Evolutionary conservation across 257 asterid genomes (phyloP).

Genomic region (Nicotiana noctiflora): DNA sequence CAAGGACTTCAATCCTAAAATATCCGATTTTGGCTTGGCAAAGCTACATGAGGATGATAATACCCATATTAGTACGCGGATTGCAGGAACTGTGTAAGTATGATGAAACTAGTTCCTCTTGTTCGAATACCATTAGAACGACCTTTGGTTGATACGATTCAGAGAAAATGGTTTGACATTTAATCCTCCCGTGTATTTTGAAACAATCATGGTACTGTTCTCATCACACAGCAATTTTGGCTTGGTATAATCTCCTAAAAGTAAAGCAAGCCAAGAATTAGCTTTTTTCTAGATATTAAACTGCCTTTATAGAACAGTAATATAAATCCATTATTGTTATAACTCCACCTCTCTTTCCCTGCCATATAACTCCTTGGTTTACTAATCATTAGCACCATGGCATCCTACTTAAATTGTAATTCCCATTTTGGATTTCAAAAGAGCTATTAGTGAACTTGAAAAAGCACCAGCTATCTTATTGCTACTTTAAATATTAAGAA

Average conservation of each 20-base stretch:
- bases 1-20: constrained; percentile 68
- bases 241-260: not conserved
- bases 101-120: not conserved
- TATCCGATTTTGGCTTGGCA: constrained; percentile 90
- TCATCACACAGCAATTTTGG: not conserved
- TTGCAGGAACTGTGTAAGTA: constrained; percentile 94
- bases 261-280: not conserved
- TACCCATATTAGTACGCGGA: constrained; percentile 78
- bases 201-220: not conserved
- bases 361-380: not conserved
- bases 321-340: not conserved
- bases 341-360: not conserved
- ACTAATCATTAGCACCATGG: not conserved
- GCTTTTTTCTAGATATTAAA: not conserved
- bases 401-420: not conserved
- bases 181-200: not conserved
- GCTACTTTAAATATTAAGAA: not conserved
- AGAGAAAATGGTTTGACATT: not conserved
- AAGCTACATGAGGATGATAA: constrained; percentile 70
- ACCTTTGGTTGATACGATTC: not conserved
- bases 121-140: not conserved
- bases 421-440: not conserved
- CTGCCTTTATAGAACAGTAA: not conserved
- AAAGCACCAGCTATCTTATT: not conserved
- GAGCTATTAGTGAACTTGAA: not conserved